phyloP scores from a whole-genome alignment of 805 yeast species.

The Starmerella roubikii region DNA sequence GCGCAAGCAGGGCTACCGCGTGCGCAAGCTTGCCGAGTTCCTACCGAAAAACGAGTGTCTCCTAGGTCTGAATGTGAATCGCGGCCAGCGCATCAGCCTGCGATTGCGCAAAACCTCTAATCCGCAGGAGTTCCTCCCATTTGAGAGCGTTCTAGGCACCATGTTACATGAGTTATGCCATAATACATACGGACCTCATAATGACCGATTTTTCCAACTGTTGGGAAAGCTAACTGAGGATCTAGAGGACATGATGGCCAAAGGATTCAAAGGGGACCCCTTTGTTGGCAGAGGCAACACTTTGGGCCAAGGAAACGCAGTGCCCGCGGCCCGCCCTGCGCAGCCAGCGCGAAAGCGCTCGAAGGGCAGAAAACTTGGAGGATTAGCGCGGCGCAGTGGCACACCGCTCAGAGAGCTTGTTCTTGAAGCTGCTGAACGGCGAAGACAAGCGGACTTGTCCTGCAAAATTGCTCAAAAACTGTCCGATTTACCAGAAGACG shows the following conservation, averaged over 20 bases:
- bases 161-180: constrained; percentile 83
- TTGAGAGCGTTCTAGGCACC: constrained; percentile 57
- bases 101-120: constrained; percentile 51
- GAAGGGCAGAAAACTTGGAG: constrained; percentile 27
- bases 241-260: constrained; percentile 30
- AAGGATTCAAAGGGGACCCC: constrained; percentile 34
- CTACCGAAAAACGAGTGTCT: constrained; percentile 53
- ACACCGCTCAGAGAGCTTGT: constrained; percentile 35
- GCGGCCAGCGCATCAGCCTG: constrained; percentile 58
- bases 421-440: constrained; percentile 48
- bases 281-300: constrained; percentile 37
- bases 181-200: constrained; percentile 68
- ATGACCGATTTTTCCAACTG: constrained; percentile 49
- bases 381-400: constrained; percentile 17
- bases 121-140: constrained; percentile 41
- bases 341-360: constrained; percentile 8
- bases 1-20: constrained; percentile 50
- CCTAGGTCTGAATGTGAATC: constrained; percentile 71
- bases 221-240: constrained; percentile 47
- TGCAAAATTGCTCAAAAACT: constrained; percentile 12
- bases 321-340: neutral
- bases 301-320: too few species aligned
- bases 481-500: constrained; percentile 5
- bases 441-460: constrained; percentile 25
- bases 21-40: constrained; percentile 63